Evolutionary conservation across 352 stramenopile genomes (phyloP), one percentile per base, ranked within the genome.

Genomic region (Globisporangium okanoganense): DNA sequence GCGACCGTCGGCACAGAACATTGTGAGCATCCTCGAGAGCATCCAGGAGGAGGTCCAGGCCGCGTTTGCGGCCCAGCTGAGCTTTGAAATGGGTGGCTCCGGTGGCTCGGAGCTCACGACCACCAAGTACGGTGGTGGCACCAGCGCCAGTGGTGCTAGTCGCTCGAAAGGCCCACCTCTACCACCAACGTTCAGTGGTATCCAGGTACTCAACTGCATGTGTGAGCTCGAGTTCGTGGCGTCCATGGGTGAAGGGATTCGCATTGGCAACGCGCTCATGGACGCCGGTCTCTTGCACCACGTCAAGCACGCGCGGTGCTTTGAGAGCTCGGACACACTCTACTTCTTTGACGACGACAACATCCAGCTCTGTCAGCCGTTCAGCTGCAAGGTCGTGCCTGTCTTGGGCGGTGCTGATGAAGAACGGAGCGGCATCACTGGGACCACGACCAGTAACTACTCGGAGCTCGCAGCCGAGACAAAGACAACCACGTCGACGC

Each of bases 191-290:
- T 66, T 66, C 25, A 50, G 24, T 3, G 58, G 64, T 24, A 31
- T 48, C 12, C n/a, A 35, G 6, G 44, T 41, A 3, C 36, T 65
- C 27, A 20, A 59, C 10, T 60, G 69, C 29, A 73, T 84, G 58
- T 40, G 64, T 0, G 65, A 71, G 27, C 59, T 63, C 20, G 62
- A 67, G 2, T 76, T 69, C 50, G 69, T 68, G 0, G 49, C 56
- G 3, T 61, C 33, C 1, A 29, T 36, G 13, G 40, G 52, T 8
- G 78, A 87, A 50, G 75, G 62, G 1, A 58, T 79, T 7, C 68
- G 75, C 0, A 47, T 87, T 1, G 78, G 78, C 36, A 81, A 83
- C 22, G 64, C 66, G 10, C 65, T 82, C 35, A 81, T 85, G 77
- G 75, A 85, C 44, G 62, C 75, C 0, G 75, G 78, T 0, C 63